Conservation (phyloP, 208 protist genomes). For the Trypanosoma cruzi region DNA sequence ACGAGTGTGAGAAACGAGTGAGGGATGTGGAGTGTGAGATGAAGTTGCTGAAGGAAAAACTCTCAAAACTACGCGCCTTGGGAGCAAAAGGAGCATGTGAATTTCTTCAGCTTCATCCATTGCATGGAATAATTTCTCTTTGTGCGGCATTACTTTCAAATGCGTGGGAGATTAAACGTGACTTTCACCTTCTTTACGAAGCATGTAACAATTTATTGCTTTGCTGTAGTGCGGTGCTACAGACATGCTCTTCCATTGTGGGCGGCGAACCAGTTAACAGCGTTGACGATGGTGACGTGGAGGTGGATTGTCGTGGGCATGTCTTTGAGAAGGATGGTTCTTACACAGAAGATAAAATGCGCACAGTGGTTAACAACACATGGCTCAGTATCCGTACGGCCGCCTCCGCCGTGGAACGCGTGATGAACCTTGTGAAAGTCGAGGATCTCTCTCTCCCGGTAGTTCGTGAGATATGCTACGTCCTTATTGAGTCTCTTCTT, state of each 20-base stretch:
- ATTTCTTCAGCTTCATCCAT: conserved; percentile 59
- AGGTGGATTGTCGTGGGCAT: conserved; percentile 90
- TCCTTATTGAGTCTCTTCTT: conserved; percentile 74
- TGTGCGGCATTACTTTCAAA: conserved; percentile 52
- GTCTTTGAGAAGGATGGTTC: conserved; percentile 61
- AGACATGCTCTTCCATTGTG: conserved; percentile 35
- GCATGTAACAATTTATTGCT: conserved; percentile 44
- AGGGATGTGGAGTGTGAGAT: conserved; percentile 27
- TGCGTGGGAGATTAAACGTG: conserved; percentile 24
- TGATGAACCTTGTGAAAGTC: conserved; percentile 41
- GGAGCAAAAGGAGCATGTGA: conserved; percentile 39
- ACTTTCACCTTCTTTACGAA: conserved; percentile 11
- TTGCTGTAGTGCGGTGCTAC: conserved; percentile 53
- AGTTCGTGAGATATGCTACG: conserved; percentile 49
- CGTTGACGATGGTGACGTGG: conserved; percentile 28
- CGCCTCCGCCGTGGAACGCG: conserved; percentile 40
- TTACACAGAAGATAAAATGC: conserved; percentile 57
- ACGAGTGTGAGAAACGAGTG: conserved; percentile 31
- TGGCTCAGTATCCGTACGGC: conserved; percentile 84
- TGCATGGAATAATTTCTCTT: conserved; percentile 74
- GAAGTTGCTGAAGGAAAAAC: conserved; percentile 24
- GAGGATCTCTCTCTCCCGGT: conserved; percentile 40
- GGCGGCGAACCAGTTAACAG: conserved; percentile 11
- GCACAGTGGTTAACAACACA: conserved; percentile 89
- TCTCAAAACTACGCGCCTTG: conserved; percentile 32